Conservation (phyloP, 805 yeast genomes). For the Candida pseudofarinosa region DNA sequence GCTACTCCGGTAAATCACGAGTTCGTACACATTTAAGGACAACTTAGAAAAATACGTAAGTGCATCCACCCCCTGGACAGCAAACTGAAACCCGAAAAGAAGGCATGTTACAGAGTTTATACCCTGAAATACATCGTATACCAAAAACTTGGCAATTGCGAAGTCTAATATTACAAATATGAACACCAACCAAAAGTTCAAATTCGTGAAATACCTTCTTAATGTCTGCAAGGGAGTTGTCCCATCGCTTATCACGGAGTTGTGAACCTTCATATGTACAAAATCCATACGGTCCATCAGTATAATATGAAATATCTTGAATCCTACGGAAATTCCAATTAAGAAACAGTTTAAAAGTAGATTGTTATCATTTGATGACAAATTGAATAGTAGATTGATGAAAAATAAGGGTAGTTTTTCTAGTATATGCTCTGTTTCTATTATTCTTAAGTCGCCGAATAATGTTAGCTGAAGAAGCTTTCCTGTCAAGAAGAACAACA, state of each 20-base stretch:
- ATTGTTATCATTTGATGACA: slow-evolving; percentile 64
- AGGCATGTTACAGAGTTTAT: slow-evolving; percentile 53
- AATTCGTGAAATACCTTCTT: slow-evolving; percentile 27
- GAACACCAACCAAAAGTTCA: slow-evolving; percentile 42
- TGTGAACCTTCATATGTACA: slow-evolving; percentile 24
- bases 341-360: slow-evolving; percentile 47
- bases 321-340: slow-evolving; percentile 24
- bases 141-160: slow-evolving; percentile 48
- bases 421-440: slow-evolving; percentile 66
- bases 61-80: slow-evolving; percentile 55
- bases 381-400: slow-evolving; percentile 52
- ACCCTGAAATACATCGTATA: slow-evolving; percentile 51
- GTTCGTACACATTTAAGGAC: slow-evolving; percentile 53
- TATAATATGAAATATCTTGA: slow-evolving; percentile 77
- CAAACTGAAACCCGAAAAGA: slow-evolving; percentile 74
- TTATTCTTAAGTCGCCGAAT: slow-evolving; percentile 71
- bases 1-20: slow-evolving; percentile 36
- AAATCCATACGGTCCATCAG: slow-evolving; percentile 50
- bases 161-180: slow-evolving; percentile 49
- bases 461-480: slow-evolving; percentile 48
- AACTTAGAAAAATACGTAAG: slow-evolving; percentile 44
- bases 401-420: slow-evolving; percentile 33
- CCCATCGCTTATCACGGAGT: slow-evolving; percentile 15
- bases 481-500: slow-evolving; percentile 16
- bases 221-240: slow-evolving; percentile 21